A percentile compares a stretch with the other conserved stretches of the same genome.
These are phyloP conservation scores for Diplosphaera chodatii DNA, from an alignment of 139 green algal genomes.

Conservation along the genomic window DNA sequence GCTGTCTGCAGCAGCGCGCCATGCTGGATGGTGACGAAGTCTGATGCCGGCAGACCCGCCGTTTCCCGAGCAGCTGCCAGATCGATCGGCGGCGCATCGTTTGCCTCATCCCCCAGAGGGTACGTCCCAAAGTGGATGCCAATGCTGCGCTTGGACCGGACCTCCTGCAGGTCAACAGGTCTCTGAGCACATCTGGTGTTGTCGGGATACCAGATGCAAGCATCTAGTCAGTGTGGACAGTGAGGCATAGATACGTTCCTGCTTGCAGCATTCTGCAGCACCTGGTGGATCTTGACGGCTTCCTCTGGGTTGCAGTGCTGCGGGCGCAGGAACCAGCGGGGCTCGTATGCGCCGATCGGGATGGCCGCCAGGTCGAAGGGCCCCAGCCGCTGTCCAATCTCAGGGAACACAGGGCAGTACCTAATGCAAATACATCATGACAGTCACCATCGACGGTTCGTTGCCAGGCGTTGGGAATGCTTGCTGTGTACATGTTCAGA, in stretches of 20 bases:
- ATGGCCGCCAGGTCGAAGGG: conserved; percentile 61
- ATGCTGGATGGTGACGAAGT: conserved; percentile 55
- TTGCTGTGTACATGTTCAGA: too few relatives aligned
- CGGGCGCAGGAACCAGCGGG: conserved; percentile 37
- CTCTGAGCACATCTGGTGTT: too few relatives aligned
- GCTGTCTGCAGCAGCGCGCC: conserved; percentile 28
- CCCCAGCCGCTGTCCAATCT: conserved; percentile 52
- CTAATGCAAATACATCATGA: background rate
- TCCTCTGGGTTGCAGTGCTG: conserved; percentile 64
- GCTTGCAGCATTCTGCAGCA: too few relatives aligned
- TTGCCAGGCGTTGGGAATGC: too few relatives aligned
- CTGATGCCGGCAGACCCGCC: conserved; percentile 17
- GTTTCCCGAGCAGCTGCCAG: conserved; percentile 19
- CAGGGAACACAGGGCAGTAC: conserved; percentile 60
- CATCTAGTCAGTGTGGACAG: too few relatives aligned
- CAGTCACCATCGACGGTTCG: too few relatives aligned
- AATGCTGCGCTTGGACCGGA: conserved; percentile 32
- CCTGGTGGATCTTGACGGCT: conserved; percentile 57
- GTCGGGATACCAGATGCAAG: too few relatives aligned
- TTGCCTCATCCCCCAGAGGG: conserved; percentile 39
- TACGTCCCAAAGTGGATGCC: conserved; percentile 71
- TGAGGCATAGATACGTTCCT: too few relatives aligned
- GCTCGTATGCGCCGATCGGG: conserved; percentile 23
- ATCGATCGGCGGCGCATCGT: conserved; percentile 56
- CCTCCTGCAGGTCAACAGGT: conserved; percentile 37